These are phyloP conservation scores for Botryotinia globosa DNA, from an alignment of 2,329 filamentous ascomycete genomes.

Conservation along the genomic window DNA sequence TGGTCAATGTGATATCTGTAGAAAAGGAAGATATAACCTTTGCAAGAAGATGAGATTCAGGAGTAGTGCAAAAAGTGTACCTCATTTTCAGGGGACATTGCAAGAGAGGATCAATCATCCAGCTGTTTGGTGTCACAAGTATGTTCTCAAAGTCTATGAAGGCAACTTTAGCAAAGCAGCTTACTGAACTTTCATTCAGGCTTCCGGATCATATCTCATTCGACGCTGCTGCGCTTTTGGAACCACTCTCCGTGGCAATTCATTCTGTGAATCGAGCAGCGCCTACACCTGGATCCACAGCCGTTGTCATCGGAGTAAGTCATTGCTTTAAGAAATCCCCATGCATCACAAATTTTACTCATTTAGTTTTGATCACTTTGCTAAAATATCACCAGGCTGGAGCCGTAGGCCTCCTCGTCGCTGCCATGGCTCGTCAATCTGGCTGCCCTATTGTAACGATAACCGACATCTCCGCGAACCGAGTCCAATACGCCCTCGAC, in stretches of 20 bases:
- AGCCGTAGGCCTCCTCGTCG: conserved; percentile 60
- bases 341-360: background rate
- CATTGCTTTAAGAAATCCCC: background rate
- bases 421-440: conserved; percentile 59
- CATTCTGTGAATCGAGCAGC: conserved; percentile 58
- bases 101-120: conserved; percentile 63
- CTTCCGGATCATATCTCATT: conserved; percentile 59
- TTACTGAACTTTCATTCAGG: conserved; percentile 38
- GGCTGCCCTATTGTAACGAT: conserved; percentile 59
- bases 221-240: conserved; percentile 58
- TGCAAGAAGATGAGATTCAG: conserved; percentile 61
- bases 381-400: conserved; percentile 41
- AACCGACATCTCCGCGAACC: conserved; percentile 57
- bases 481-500: conserved; percentile 57
- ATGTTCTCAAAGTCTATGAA: conserved; percentile 30
- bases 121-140: conserved; percentile 61
- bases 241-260: conserved; percentile 60
- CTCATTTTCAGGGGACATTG: conserved; percentile 61
- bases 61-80: conserved; percentile 60
- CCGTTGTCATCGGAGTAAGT: conserved; percentile 57
- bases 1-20: conserved; percentile 81
- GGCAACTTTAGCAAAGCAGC: background rate
- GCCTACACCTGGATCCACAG: conserved; percentile 52
- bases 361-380: background rate
- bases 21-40: conserved; percentile 74